Evolutionary conservation across 768 basidiomycete genomes (phyloP).

Genomic region (Lactarius vividus): DNA sequence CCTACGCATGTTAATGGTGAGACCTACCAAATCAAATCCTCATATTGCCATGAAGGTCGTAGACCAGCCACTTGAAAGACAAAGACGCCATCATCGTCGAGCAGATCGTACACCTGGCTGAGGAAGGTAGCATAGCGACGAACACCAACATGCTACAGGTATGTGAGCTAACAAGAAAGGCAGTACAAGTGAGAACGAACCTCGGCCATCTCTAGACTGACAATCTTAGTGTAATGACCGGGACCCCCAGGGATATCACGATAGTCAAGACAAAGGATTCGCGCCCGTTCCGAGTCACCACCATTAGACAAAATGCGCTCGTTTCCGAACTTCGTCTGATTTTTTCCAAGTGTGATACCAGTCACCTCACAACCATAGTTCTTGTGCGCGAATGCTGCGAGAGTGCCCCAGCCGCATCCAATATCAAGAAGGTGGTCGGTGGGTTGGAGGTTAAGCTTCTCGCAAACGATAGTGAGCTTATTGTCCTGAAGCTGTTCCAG

Average conservation of each 20-base stretch:
- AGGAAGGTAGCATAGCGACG: conserved; percentile 89
- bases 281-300: conserved; percentile 60
- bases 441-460: conserved; percentile 87
- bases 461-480: conserved; percentile 93
- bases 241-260: conserved; percentile 79
- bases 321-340: conserved; percentile 92
- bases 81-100: conserved; percentile 92
- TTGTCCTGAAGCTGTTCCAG: conserved; percentile 97
- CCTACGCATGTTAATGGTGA: not conserved
- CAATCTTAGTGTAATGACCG: conserved; percentile 89
- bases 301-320: conserved; percentile 76
- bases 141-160: conserved; percentile 85
- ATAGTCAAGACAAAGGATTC: conserved; percentile 92
- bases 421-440: conserved; percentile 82
- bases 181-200: conserved; percentile 37
- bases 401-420: conserved; percentile 96
- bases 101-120: conserved; percentile 85
- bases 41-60: conserved; percentile 95
- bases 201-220: conserved; percentile 98
- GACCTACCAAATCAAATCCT: conserved; percentile 89
- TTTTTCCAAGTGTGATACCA: conserved; percentile 87
- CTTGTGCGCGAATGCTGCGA: conserved; percentile 91
- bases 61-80: conserved; percentile 98
- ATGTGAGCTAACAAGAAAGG: conserved; percentile 2
- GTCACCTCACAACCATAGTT: conserved; percentile 97